A percentile compares a stretch with the other conserved stretches of the same genome.
These are phyloP conservation scores for Leucosporidium creatinivorum DNA, from an alignment of 768 basidiomycete genomes.

Conservation along the genomic window DNA sequence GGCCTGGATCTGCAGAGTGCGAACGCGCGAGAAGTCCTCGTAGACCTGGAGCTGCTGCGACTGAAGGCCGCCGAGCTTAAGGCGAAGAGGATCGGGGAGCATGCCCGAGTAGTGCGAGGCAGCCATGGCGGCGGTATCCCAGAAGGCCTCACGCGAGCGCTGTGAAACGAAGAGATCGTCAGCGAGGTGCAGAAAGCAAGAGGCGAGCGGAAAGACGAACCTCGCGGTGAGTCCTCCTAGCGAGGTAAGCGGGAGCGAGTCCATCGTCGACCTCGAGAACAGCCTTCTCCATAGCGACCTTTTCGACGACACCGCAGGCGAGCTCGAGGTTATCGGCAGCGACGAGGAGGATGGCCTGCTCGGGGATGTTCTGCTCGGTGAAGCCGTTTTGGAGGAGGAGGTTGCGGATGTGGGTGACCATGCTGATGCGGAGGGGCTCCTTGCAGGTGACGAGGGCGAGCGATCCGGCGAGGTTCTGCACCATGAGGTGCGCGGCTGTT, in stretches of 20 bases:
- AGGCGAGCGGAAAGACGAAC: conserved; percentile 43
- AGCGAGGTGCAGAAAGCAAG: not conserved
- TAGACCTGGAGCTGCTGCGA: conserved; percentile 78
- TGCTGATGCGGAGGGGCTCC: conserved; percentile 86
- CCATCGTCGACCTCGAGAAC: conserved; percentile 86
- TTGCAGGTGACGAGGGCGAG: conserved; percentile 97
- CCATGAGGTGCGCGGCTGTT: conserved; percentile 89
- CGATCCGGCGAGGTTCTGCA: conserved; percentile 90
- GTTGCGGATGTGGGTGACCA: conserved; percentile 78
- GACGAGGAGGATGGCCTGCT: conserved; percentile 65
- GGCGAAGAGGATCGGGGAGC: conserved; percentile 80
- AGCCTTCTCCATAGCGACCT: conserved; percentile 94
- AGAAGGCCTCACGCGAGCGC: conserved; percentile 65
- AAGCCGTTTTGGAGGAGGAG: conserved; percentile 81
- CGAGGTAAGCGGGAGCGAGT: conserved; percentile 71
- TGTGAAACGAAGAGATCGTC: conserved; percentile 4
- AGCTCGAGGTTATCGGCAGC: conserved; percentile 88
- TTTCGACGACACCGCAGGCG: conserved; percentile 89
- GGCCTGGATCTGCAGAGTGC: conserved; percentile 16
- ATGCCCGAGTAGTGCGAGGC: conserved; percentile 60
- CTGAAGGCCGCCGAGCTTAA: conserved; percentile 74
- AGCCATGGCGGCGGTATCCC: conserved; percentile 68
- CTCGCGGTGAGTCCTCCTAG: conserved; percentile 78
- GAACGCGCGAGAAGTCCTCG: conserved; percentile 73
- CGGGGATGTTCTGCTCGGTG: conserved; percentile 75